phyloP scores from a whole-genome alignment of 768 basidiomycete species.

The Butyriboletus loyo region DNA sequence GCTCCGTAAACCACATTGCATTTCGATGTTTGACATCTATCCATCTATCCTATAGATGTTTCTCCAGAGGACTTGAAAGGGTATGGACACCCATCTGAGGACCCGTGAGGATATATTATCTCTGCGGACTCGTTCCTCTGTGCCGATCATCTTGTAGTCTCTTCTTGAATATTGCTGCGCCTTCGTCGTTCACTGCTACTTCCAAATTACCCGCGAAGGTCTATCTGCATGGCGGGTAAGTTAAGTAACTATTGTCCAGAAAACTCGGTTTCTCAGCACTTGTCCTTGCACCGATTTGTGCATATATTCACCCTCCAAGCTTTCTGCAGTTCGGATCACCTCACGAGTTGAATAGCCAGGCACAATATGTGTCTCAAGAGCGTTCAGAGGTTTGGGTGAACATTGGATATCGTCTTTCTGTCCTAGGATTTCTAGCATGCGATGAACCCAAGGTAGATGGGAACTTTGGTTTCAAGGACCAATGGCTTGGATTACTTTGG shows the following conservation, averaged over 20 bases:
- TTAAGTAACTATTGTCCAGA: not conserved
- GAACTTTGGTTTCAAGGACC: slow-evolving; percentile 82
- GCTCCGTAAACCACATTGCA: not conserved
- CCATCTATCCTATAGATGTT: slow-evolving; percentile 39
- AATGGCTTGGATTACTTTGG: slow-evolving; percentile 73
- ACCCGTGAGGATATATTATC: slow-evolving; percentile 43
- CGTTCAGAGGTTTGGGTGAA: slow-evolving; percentile 70
- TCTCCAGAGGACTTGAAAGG: slow-evolving; percentile 60
- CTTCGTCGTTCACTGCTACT: slow-evolving; percentile 40
- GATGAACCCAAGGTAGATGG: slow-evolving; percentile 58
- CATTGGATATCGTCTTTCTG: slow-evolving; percentile 71
- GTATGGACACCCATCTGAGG: slow-evolving; percentile 62
- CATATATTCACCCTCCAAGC: slow-evolving; percentile 31
- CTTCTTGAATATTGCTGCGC: slow-evolving; percentile 62
- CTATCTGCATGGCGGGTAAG: slow-evolving; percentile 75
- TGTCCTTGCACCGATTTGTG: not conserved
- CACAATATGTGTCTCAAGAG: slow-evolving; percentile 62
- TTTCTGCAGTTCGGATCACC: slow-evolving; percentile 82
- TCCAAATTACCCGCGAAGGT: slow-evolving; percentile 61
- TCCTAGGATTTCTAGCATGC: slow-evolving; percentile 69
- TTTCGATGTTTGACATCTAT: not conserved
- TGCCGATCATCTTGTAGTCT: slow-evolving; percentile 35
- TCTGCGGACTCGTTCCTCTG: not conserved
- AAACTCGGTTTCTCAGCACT: not conserved
- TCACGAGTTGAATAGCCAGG: slow-evolving; percentile 55